Evolutionary conservation across 2,329 filamentous ascomycete genomes (phyloP).

Genomic region (Fusarium poae): DNA sequence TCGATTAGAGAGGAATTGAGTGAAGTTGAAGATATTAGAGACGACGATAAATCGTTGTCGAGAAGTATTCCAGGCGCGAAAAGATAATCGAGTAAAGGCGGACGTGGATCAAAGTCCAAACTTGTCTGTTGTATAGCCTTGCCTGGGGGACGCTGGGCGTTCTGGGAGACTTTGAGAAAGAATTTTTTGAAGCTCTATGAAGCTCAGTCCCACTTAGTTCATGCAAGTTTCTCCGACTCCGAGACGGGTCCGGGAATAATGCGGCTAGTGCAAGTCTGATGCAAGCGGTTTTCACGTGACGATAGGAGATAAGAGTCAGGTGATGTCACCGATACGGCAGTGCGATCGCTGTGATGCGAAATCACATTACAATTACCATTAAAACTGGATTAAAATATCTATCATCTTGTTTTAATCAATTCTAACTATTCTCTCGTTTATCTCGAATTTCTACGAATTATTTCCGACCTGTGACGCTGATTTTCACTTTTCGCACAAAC

Average conservation of each 20-base stretch:
- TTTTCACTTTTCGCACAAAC: conserved; percentile 23
- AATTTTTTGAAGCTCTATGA: conserved; percentile 57
- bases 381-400: neutral
- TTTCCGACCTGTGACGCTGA: conserved; percentile 12
- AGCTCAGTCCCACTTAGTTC: conserved; percentile 46
- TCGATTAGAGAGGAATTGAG: conserved; percentile 47
- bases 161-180: conserved; percentile 49
- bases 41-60: conserved; percentile 39
- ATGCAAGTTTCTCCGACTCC: conserved; percentile 47
- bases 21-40: conserved; percentile 36
- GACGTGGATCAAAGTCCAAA: conserved; percentile 50
- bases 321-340: conserved; percentile 35
- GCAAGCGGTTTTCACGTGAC: conserved; percentile 38
- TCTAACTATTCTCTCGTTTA: rapidly evolving
- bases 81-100: conserved; percentile 43
- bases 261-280: conserved; percentile 16
- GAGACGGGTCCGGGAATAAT: conserved; percentile 30
- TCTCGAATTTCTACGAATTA: conserved; percentile 24
- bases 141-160: conserved; percentile 47
- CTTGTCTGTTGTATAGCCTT: conserved; percentile 52
- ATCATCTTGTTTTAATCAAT: rapidly evolving
- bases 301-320: conserved; percentile 37
- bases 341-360: neutral
- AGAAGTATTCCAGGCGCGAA: conserved; percentile 33
- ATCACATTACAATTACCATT: neutral